Base-by-base conservation (phyloP, 2,329 filamentous ascomycete genomes). In the Cladosporium sp. region DNA sequence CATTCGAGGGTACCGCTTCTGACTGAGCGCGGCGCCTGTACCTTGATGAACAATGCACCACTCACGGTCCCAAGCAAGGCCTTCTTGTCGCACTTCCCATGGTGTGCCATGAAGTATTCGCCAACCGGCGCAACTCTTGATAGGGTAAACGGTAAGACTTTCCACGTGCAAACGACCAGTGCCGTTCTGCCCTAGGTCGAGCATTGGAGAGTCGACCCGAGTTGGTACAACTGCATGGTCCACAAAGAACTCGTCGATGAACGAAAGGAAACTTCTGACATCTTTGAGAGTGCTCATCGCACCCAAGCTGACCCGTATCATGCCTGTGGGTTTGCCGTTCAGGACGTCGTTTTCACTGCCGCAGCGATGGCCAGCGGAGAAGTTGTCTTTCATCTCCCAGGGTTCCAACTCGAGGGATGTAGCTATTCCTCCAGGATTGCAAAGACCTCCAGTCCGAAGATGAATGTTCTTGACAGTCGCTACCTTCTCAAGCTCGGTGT, bases 31-130 rank as follows among this genome's bases (percentile, higher is more conserved):
- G 71, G 89, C 88, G 0, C 92, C 91, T 1, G 93, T 96, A 52
- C 92, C 93, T 74, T 89, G 86, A 75, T 97, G 93, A 15, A 99
- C 84, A 24, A 99, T 82, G 78, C 94, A 98, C 94, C 95, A 99
- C 80, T 98, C 94, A 68, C 95, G 86, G 77, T 99, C 95, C 93
- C 94, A 98, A 10, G 89, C 90, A 2, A 99, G 82, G 0, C 95
- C 95, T 79, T 97, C 93, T 8, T 86, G 83, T 65, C 86, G 87
- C 24, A 98, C 84, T 72, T 91, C 88, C 95, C 95, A 99, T 15
- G 83, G 75, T 8, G 80, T 80, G 2, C 82, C 84, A 0, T 79
- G 68, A 1, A 92, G 90, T 34, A 98, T 83, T 41, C 82, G 81
- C 76, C 90, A 96, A 0, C 91, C 91, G 18, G 88, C 91, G 73